phyloP scores from a whole-genome alignment of 2,329 filamentous ascomycete species.

The Fusarium clavum region DNA sequence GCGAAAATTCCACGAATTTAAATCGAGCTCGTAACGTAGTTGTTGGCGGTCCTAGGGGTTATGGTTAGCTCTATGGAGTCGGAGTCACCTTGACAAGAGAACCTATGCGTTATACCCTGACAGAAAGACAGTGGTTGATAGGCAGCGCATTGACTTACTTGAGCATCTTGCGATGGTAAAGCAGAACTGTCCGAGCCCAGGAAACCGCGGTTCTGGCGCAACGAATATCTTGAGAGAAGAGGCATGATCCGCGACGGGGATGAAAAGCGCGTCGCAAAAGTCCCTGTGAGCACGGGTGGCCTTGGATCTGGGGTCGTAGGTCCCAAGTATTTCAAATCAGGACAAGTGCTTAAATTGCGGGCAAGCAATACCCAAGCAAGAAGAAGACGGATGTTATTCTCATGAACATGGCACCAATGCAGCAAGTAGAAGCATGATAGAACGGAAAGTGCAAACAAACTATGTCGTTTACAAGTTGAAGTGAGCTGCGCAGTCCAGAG shows the following conservation, averaged over 20 bases:
- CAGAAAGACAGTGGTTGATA: conserved; percentile 3
- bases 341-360: conserved; percentile 22
- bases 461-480: conserved; percentile 31
- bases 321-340: conserved; percentile 13
- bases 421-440: conserved; percentile 1
- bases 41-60: conserved; percentile 60
- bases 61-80: conserved; percentile 23
- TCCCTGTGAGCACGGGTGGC: conserved; percentile 24
- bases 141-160: conserved; percentile 52
- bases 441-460: conserved; percentile 5
- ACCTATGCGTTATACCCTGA: conserved; percentile 13
- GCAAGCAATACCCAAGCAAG: conserved; percentile 29
- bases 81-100: conserved; percentile 17
- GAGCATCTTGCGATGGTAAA: conserved; percentile 61
- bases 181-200: conserved; percentile 63
- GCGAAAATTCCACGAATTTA: conserved; percentile 66
- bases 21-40: conserved; percentile 64
- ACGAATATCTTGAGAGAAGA: conserved; percentile 44
- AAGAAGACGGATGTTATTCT: conserved; percentile 16
- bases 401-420: conserved; percentile 34
- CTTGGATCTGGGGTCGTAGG: conserved; percentile 15
- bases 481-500: conserved; percentile 31
- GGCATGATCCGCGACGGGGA: conserved; percentile 46
- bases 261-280: conserved; percentile 38
- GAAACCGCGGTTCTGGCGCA: conserved; percentile 61